Evolutionary conservation across 768 basidiomycete genomes (phyloP), one percentile per base, ranked within the genome.

Genomic region (Suillus luteus): DNA sequence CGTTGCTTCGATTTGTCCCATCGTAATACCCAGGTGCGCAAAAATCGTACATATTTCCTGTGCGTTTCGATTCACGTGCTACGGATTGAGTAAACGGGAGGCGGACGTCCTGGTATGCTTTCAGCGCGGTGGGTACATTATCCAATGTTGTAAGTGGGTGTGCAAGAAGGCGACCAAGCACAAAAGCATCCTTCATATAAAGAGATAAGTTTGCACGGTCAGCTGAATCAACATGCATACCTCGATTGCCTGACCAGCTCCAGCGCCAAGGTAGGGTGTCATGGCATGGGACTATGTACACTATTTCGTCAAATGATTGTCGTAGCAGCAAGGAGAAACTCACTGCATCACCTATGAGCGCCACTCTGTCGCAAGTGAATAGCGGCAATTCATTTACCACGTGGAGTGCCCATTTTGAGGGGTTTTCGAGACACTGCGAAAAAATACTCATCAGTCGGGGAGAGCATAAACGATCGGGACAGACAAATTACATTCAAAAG

Each of bases 231-330:
- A n/a, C 19, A 22, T 55, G 2, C 15, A 49, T 9, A 71, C 85
- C 83, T 87, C 86, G 61, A 86, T 80, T 7, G 85, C 85, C 65
- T 84, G 84, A 15, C 84, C 86, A 12, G 86, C 86, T 40, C 85
- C 85, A 10, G 85, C 82, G 35, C 85, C 86, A 73, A 84, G 82
- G 73, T 83, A 81, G 12, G 86, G 84, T 4, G 75, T 71, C 79
- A 82, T 83, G 1, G 83, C 84, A 67, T 86, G 85, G 31, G 57
- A 46, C 62, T 63, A 27, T 24, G 14, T 8, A 24, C 22, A 48
- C 11, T 2, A 24, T 14, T 12, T 49, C 14, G 14, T 49, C 14
- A 49, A 49, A 24, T 12, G 14, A 49, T 49, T 8, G 12, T 24
- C 1, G 7, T 24, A 12, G 5, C 3, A 49, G 7, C 2, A 24